phyloP scores from a whole-genome alignment of 164 flowering plant species.

The Magnolia kwangsiensis region DNA sequence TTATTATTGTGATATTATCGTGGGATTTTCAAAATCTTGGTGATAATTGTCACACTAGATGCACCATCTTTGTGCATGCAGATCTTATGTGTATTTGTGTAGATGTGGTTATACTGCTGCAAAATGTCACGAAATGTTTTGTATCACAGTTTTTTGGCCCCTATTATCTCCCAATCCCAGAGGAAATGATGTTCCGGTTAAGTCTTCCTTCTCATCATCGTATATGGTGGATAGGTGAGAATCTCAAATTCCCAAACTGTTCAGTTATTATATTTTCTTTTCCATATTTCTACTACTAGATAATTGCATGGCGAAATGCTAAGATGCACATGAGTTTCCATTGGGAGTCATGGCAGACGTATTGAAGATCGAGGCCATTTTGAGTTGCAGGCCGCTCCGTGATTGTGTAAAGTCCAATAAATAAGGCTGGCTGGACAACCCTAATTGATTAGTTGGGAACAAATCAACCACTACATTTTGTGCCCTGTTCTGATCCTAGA shows the following conservation, averaged over 20 bases:
- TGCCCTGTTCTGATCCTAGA: no score
- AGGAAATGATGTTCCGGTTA: constrained; percentile 37
- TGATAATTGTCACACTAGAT: no score
- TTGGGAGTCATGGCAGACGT: no score
- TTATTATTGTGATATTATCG: no score
- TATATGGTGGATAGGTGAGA: constrained; percentile 42
- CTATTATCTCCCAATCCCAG: constrained; percentile 42
- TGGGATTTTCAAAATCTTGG: no score
- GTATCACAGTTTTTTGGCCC: constrained; percentile 62
- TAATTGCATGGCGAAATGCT: no score
- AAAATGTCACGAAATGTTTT: neutral
- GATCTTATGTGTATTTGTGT: neutral
- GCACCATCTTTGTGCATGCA: neutral
- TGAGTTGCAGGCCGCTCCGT: neutral
- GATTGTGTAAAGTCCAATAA: neutral
- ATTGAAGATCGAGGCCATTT: no score
- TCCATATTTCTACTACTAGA: neutral
- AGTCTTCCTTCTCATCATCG: constrained; percentile 53
- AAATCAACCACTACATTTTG: neutral
- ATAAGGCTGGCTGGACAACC: neutral
- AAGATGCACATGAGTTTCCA: no score
- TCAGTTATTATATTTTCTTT: neutral
- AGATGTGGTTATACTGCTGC: neutral
- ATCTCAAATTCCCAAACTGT: neutral
- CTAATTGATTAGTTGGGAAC: neutral